phyloP scores from a whole-genome alignment of 352 stramenopile species.

The Phytopythium oedochilum region DNA sequence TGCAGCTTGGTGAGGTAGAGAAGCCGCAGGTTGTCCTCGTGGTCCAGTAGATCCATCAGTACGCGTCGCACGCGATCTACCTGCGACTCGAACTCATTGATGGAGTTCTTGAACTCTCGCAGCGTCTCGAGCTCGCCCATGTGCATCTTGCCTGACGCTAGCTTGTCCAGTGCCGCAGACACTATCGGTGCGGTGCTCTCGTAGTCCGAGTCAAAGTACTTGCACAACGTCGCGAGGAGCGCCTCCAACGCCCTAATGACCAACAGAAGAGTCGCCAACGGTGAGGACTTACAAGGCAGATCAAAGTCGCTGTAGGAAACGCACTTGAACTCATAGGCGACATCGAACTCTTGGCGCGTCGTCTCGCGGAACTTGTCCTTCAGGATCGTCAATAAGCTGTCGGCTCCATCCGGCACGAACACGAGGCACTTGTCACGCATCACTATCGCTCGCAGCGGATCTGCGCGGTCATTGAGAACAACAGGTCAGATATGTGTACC shows the following conservation, averaged over 20 bases:
- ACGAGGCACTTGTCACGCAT: slow-evolving; percentile 63
- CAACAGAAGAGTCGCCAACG: background rate
- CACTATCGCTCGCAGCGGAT: slow-evolving; percentile 69
- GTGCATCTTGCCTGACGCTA: slow-evolving; percentile 41
- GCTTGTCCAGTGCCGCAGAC: slow-evolving; percentile 37
- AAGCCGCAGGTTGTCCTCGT: slow-evolving; percentile 58
- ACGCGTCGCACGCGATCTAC: slow-evolving; percentile 54
- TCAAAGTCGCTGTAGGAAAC: background rate
- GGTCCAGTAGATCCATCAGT: slow-evolving; percentile 62
- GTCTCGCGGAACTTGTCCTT: slow-evolving; percentile 55
- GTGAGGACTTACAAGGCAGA: background rate
- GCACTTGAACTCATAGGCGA: slow-evolving; percentile 71
- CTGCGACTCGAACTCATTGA: slow-evolving; percentile 68
- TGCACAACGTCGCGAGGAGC: slow-evolving; percentile 48
- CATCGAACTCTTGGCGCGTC: slow-evolving; percentile 41
- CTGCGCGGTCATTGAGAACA: slow-evolving; percentile 6
- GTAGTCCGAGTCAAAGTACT: slow-evolving; percentile 54
- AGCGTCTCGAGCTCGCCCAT: slow-evolving; percentile 55
- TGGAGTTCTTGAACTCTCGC: slow-evolving; percentile 62
- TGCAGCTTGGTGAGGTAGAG: slow-evolving; percentile 68
- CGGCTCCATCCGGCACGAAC: slow-evolving; percentile 49
- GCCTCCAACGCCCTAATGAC: slow-evolving; percentile 39
- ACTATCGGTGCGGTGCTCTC: slow-evolving; percentile 39
- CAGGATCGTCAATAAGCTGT: slow-evolving; percentile 59
- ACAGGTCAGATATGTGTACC: background rate